A percentile compares a stretch with the other conserved stretches of the same genome.
phyloP scores from a whole-genome alignment of 73 alveolate species.

The Urostyla sp. region DNA sequence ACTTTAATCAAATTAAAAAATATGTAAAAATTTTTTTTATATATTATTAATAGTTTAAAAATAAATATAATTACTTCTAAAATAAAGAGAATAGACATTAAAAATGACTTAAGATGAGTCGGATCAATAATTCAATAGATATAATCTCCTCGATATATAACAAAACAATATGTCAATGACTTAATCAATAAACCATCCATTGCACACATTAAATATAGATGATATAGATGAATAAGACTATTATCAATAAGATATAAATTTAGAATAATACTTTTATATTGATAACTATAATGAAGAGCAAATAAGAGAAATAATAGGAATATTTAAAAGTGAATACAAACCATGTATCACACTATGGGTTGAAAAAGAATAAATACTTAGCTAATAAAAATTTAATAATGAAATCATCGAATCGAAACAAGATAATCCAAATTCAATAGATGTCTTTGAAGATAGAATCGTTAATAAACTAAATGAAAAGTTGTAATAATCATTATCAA shows the following conservation, averaged over 20 bases:
- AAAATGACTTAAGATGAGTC: no score
- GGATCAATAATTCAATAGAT: no score
- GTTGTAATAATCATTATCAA: neutral
- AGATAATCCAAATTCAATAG: slow-evolving; percentile 38
- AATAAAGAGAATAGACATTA: no score
- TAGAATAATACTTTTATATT: slow-evolving; percentile 50
- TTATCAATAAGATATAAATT: neutral
- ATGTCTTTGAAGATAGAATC: slow-evolving; percentile 58
- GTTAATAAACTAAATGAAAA: slow-evolving; percentile 33
- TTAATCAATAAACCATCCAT: no score
- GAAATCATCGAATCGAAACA: slow-evolving; percentile 19
- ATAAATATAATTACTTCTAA: no score
- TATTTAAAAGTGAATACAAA: slow-evolving; percentile 57
- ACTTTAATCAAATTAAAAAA: no score
- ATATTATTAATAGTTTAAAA: slow-evolving; percentile 42
- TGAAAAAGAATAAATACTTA: slow-evolving; percentile 36
- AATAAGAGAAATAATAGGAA: slow-evolving; percentile 46
- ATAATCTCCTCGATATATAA: no score
- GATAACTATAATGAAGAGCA: slow-evolving; percentile 58
- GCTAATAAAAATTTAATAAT: neutral
- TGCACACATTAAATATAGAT: no score
- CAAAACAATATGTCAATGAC: no score
- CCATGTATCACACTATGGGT: slow-evolving; percentile 71
- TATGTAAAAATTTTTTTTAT: no score
- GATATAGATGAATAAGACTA: neutral